A percentile compares a stretch with the other conserved stretches of the same genome.
phyloP scores from a whole-genome alignment of 1,139 yeast genomes.

The Yamadazyma diospyri region DNA sequence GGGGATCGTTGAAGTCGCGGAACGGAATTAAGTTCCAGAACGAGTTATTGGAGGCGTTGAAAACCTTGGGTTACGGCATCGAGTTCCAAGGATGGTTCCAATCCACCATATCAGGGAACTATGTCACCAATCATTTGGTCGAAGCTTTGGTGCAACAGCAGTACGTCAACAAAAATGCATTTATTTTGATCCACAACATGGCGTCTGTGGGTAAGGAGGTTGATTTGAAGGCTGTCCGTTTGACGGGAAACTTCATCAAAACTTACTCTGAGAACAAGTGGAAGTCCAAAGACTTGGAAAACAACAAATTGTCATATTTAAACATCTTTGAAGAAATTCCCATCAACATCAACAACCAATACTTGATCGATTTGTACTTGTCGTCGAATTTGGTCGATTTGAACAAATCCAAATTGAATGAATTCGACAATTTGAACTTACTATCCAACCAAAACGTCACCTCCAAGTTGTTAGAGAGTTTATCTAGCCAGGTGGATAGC shows the following conservation, averaged over 20 bases:
- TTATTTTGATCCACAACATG: constrained; percentile 74
- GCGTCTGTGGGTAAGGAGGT: constrained; percentile 61
- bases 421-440: constrained; percentile 40
- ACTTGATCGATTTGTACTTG: constrained; percentile 40
- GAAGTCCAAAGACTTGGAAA: constrained; percentile 61
- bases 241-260: constrained; percentile 59
- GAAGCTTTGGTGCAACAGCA: constrained; percentile 70
- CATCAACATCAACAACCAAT: constrained; percentile 56
- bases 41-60: constrained; percentile 62
- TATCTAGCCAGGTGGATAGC: constrained; percentile 73
- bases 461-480: constrained; percentile 57
- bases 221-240: constrained; percentile 66
- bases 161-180: constrained; percentile 58
- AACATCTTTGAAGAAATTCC: constrained; percentile 75
- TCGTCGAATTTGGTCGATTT: constrained; percentile 15
- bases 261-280: constrained; percentile 59
- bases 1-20: constrained; percentile 53
- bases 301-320: constrained; percentile 59
- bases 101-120: constrained; percentile 65
- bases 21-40: constrained; percentile 68
- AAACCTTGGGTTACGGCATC: constrained; percentile 59
- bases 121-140: constrained; percentile 60
- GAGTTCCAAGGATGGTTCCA: constrained; percentile 85
- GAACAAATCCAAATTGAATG: constrained; percentile 18
- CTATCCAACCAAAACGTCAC: constrained; percentile 44